Conservation (phyloP, 2,329 filamentous ascomycete genomes). For the Coniochaeta hoffmannii region DNA sequence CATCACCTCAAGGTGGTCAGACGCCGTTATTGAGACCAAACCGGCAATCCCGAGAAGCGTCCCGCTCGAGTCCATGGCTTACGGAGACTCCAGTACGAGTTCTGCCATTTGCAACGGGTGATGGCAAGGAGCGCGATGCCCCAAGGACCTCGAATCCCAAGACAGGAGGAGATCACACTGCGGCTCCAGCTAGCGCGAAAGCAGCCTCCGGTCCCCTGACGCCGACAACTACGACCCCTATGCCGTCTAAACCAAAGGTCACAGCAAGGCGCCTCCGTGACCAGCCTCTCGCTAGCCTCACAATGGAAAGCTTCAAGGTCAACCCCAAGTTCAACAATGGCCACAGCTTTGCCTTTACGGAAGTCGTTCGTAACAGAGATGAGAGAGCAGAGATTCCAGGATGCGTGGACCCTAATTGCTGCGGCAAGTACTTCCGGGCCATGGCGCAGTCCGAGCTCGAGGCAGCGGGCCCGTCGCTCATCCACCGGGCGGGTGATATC, state of each 20-base stretch:
- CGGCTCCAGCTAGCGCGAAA: neutral
- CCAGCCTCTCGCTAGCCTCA: constrained; percentile 49
- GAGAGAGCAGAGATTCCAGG: constrained; percentile 65
- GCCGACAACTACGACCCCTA: neutral
- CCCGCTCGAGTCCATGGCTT: constrained; percentile 13
- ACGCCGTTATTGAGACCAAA: constrained; percentile 18
- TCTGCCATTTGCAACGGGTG: constrained; percentile 29
- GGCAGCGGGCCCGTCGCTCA: constrained; percentile 24
- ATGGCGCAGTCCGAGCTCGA: constrained; percentile 48
- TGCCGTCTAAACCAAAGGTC: constrained; percentile 11
- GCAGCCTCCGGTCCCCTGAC: neutral
- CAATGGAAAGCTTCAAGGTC: constrained; percentile 70
- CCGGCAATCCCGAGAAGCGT: constrained; percentile 14
- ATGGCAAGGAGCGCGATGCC: neutral
- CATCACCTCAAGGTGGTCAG: constrained; percentile 14
- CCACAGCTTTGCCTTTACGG: constrained; percentile 62
- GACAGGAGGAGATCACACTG: neutral
- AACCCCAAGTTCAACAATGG: constrained; percentile 69
- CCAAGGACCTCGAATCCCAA: neutral
- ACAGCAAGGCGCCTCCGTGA: constrained; percentile 40
- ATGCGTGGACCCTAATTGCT: constrained; percentile 70
- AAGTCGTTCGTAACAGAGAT: constrained; percentile 64
- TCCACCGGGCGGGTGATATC: constrained; percentile 31
- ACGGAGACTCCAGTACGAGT: constrained; percentile 29
- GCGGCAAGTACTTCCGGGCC: constrained; percentile 62